Percentiles rank a stretch among this genome's conserved stretches.
Conservation (phyloP, 2,329 filamentous ascomycete species). For the Colletotrichum filicis region DNA sequence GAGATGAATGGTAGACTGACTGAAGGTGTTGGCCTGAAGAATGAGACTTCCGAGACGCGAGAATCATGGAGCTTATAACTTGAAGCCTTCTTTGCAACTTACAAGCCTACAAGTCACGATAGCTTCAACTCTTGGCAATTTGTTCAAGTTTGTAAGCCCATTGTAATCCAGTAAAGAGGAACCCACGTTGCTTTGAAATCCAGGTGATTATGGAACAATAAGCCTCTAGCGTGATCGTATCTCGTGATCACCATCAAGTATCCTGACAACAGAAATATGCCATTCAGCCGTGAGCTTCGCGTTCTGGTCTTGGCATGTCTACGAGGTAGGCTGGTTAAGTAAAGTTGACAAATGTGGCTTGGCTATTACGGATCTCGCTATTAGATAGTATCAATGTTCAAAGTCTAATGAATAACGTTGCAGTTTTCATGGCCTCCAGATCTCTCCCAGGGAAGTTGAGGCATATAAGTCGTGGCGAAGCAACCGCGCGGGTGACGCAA, state of each 20-base stretch:
- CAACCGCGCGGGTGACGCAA: not conserved
- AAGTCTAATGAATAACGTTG: accelerated
- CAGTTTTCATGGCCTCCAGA: not conserved
- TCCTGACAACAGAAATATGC: accelerated
- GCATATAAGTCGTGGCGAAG: not conserved
- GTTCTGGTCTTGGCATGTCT: not conserved
- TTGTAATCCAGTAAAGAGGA: not conserved
- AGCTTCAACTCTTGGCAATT: not conserved
- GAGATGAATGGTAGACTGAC: not conserved
- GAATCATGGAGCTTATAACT: not conserved
- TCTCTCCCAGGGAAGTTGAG: not conserved
- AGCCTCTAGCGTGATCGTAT: not conserved
- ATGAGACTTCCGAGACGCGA: not conserved
- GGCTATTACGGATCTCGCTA: not conserved
- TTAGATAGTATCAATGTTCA: not conserved
- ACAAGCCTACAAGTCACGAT: not conserved
- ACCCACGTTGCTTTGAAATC: not conserved
- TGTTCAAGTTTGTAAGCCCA: not conserved
- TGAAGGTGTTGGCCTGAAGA: not conserved
- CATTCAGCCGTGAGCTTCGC: not conserved
- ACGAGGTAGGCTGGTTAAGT: not conserved
- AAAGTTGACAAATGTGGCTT: not conserved
- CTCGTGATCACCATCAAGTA: not conserved
- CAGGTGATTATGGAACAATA: not conserved
- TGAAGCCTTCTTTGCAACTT: not conserved